Conservation (phyloP, 139 green algal genomes). For the Chlamydomonas asymmetrica region DNA sequence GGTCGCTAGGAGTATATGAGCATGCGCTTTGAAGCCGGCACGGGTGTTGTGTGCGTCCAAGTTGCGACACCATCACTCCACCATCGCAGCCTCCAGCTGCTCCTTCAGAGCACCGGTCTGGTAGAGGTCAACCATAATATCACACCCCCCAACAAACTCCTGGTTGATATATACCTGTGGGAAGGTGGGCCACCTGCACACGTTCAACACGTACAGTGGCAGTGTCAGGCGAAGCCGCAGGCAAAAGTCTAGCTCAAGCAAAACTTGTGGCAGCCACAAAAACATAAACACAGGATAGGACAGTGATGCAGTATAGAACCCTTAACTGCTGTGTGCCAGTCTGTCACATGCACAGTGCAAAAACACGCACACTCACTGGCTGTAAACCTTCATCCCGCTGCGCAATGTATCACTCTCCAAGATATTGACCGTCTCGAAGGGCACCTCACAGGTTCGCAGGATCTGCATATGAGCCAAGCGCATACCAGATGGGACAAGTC, state of each 20-base stretch:
- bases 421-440: constrained; percentile 92
- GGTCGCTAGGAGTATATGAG: no score
- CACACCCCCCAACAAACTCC: constrained; percentile 95
- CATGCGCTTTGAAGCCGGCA: no score
- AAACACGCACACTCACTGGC: constrained; percentile 20
- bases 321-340: no score
- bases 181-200: constrained; percentile 92
- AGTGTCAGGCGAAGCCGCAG: background rate
- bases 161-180: constrained; percentile 90
- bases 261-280: no score
- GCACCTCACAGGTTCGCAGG: constrained; percentile 68
- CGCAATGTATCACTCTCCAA: constrained; percentile 87
- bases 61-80: no score
- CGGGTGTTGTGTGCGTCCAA: no score
- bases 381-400: constrained; percentile 87
- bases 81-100: constrained; percentile 61
- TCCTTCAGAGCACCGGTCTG: constrained; percentile 78
- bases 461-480: constrained; percentile 60
- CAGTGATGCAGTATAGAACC: no score
- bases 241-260: no score
- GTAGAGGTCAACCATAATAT: constrained; percentile 93
- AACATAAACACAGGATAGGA: no score
- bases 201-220: background rate
- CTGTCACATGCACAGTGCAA: background rate
- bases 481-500: background rate